phyloP scores from a whole-genome alignment of 2,329 filamentous ascomycete species.

The Trichoderma aggressivum region DNA sequence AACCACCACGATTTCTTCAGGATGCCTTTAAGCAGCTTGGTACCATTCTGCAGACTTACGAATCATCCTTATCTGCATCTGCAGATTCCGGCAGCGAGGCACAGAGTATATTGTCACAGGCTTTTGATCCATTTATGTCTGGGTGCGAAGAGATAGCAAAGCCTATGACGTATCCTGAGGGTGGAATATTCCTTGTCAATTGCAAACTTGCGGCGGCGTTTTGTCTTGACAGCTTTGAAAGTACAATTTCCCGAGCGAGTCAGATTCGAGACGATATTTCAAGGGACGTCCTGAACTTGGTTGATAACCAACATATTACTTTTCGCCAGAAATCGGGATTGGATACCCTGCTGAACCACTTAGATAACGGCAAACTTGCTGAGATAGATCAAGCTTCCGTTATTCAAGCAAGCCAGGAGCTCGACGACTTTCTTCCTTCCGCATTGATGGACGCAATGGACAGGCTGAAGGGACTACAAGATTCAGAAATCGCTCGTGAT shows the following conservation, averaged over 20 bases:
- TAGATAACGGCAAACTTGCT: constrained; percentile 40
- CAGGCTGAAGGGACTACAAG: constrained; percentile 70
- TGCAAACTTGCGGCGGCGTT: constrained; percentile 60
- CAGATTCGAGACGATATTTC: constrained; percentile 57
- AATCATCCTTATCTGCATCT: constrained; percentile 67
- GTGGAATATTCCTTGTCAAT: constrained; percentile 70
- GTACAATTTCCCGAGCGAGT: constrained; percentile 55
- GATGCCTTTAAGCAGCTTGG: constrained; percentile 76
- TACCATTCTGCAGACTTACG: constrained; percentile 80
- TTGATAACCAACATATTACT: constrained; percentile 67
- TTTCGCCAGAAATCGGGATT: constrained; percentile 75
- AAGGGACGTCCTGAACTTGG: constrained; percentile 54
- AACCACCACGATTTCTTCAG: constrained; percentile 73
- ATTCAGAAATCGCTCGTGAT: constrained; percentile 66
- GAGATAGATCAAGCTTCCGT: constrained; percentile 42
- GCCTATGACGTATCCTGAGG: constrained; percentile 55
- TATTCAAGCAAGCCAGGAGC: constrained; percentile 64
- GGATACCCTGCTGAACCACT: constrained; percentile 56
- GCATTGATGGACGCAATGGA: constrained; percentile 90
- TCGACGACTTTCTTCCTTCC: constrained; percentile 90
- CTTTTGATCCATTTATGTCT: constrained; percentile 80
- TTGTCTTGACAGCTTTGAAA: constrained; percentile 58
- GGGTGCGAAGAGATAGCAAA: constrained; percentile 69
- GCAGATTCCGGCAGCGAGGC: constrained; percentile 65
- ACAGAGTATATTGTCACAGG: constrained; percentile 69